Conservation (phyloP, 73 alveolate genomes). For the Urostyla sp. region DNA sequence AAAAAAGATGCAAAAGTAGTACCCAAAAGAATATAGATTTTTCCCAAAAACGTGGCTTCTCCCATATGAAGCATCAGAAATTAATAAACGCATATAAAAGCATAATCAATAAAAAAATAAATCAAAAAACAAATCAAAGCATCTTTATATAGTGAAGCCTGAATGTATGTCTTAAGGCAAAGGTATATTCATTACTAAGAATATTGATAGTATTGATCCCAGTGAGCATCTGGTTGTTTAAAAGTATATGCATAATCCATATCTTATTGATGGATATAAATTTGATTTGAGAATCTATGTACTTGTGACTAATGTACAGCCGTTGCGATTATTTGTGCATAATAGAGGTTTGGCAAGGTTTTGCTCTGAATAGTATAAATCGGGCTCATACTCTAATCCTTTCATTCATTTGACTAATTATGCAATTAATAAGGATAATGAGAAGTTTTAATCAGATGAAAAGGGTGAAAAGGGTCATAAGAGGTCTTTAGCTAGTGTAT, state of each 20-base stretch:
- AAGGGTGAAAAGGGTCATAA: slow-evolving; percentile 74
- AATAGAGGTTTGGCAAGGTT: slow-evolving; percentile 94
- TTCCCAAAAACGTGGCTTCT: slow-evolving; percentile 89
- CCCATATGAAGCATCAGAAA: slow-evolving; percentile 70
- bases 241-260: slow-evolving; percentile 91
- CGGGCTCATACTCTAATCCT: slow-evolving; percentile 66
- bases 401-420: slow-evolving; percentile 93
- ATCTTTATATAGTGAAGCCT: slow-evolving; percentile 91
- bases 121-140: slow-evolving; percentile 58
- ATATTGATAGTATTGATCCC: slow-evolving; percentile 83
- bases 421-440: slow-evolving; percentile 85
- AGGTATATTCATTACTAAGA: slow-evolving; percentile 93
- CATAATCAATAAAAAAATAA: slow-evolving; percentile 59
- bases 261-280: slow-evolving; percentile 92
- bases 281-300: slow-evolving; percentile 95
- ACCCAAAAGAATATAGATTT: slow-evolving; percentile 79
- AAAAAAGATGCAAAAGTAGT: slow-evolving; percentile 77
- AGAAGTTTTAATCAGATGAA: slow-evolving; percentile 65
- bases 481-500: slow-evolving; percentile 69
- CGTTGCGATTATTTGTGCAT: slow-evolving; percentile 89
- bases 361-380: slow-evolving; percentile 85
- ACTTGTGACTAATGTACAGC: slow-evolving; percentile 87
- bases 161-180: slow-evolving; percentile 94
- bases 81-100: slow-evolving; percentile 1
- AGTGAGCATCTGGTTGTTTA: slow-evolving; percentile 91